Percentiles rank a stretch among this genome's conserved stretches.
Conservation (phyloP, 305 asterid species). For the Coffea humblotiana region DNA sequence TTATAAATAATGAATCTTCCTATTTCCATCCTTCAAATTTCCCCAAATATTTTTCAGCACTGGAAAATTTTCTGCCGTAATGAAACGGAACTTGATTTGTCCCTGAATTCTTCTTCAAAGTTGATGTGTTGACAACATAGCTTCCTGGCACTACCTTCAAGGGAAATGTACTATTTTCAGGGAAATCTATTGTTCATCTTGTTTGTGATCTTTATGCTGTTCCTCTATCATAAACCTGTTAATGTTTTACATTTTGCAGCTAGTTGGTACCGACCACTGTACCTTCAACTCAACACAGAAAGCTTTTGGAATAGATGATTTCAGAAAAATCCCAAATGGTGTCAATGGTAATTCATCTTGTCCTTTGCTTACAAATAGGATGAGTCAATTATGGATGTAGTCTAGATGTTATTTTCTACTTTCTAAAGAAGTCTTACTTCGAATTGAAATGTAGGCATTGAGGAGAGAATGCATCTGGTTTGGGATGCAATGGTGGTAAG, state of each 20-base stretch:
- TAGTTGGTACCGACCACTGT: conserved; percentile 98
- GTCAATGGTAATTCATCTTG: conserved; percentile 63
- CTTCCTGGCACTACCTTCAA: too few relatives aligned
- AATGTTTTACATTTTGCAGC: conserved; percentile 48
- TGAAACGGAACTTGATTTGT: neutral
- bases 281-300: conserved; percentile 88
- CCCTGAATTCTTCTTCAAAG: too few relatives aligned
- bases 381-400: neutral
- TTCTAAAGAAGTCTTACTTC: conserved; percentile 6
- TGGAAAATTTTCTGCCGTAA: neutral
- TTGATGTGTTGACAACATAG: too few relatives aligned
- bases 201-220: neutral
- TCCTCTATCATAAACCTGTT: conserved; percentile 1
- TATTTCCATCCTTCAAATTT: too few relatives aligned
- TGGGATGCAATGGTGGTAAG: conserved; percentile 99
- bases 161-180: too few relatives aligned
- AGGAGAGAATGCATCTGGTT: conserved; percentile 96
- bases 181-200: neutral
- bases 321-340: conserved; percentile 97
- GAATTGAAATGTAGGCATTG: conserved; percentile 51
- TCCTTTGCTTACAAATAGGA: neutral
- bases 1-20: too few relatives aligned
- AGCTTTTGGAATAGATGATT: conserved; percentile 81
- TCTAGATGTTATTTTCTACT: neutral
- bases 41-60: neutral